These are phyloP conservation scores for Lactarius hatsudake DNA, from an alignment of 768 basidiomycete genomes.

Conservation along the genomic window DNA sequence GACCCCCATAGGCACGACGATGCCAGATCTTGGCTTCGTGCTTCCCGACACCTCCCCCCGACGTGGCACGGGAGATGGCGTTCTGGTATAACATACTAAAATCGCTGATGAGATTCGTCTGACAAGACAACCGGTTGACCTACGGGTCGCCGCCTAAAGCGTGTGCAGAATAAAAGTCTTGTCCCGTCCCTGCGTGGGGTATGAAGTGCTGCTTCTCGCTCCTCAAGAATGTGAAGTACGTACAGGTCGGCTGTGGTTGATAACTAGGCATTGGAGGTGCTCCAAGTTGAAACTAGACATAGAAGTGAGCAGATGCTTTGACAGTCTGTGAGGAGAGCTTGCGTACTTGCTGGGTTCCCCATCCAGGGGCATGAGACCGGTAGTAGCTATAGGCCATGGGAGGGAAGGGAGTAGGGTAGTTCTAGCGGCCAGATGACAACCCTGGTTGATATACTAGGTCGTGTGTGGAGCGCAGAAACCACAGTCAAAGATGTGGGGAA, in stretches of 20 bases:
- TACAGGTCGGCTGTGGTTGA: conserved; percentile 46
- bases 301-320: not conserved
- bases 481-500: not conserved
- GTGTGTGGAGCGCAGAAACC: conserved; percentile 4
- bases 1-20: conserved; percentile 59
- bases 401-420: conserved; percentile 19
- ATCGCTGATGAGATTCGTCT: not conserved
- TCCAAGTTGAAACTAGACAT: conserved; percentile 24
- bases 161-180: conserved; percentile 64
- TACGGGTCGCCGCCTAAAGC: conserved; percentile 56
- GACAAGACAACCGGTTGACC: conserved; percentile 29
- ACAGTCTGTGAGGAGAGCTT: conserved; percentile 7
- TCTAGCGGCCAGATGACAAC: not conserved
- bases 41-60: conserved; percentile 44
- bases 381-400: conserved; percentile 50
- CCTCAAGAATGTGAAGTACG: conserved; percentile 20
- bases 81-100: conserved; percentile 39
- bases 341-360: conserved; percentile 46
- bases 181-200: conserved; percentile 50
- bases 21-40: conserved; percentile 67
- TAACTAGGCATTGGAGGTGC: conserved; percentile 22
- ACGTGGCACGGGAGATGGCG: conserved; percentile 35
- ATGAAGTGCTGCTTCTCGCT: conserved; percentile 6
- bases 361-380: conserved; percentile 41
- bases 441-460: not conserved